Evolutionary conservation across 2,329 filamentous ascomycete species (phyloP), one percentile per base, ranked within the genome.

Genomic region (Sporothrix pallida): DNA sequence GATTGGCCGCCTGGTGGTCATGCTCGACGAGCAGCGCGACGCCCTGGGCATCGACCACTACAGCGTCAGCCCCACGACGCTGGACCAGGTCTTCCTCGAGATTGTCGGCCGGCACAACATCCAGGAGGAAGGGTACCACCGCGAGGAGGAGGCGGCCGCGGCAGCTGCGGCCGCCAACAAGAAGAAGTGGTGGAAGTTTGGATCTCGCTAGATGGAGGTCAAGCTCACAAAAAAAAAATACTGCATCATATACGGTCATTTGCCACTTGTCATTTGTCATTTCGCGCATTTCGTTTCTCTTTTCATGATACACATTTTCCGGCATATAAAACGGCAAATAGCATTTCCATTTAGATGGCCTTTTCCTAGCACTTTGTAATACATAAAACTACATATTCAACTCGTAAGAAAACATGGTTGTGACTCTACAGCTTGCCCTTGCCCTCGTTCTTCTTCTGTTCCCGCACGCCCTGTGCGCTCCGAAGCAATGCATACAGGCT

Each of bases 61-160:
- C 82, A 94, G 92, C 69, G 93, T 97, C 76, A 92, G 89, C 74
- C 93, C 93, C 31, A 96, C 94, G 20, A 97, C 93, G 17, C 83
- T 98, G 58, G 95, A 98, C 80, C 93, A 97, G 81, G 94, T 98
- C 0, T 98, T 98, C 82, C 82, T 98, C 80, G 88, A 87, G 37
- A 96, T 98, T 79, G 94, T 97, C 0, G 91, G 91, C 1, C 88
- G 90, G 81, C 92, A 97, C 80, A 90, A 94, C 80, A 88, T 95
- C 7, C 85, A 90, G 76, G 93, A 97, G 80, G 94, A 95, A 83
- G 87, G 88, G 26, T 87, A 87, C 70, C 83, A 83, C 15, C 73
- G 72, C 1, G 72, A 75, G 15, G 77, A 81, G 54, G 67, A 69
- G 48, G 67, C 67, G 74, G 75, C 80, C 71, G 77, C 78, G 37